These are phyloP conservation scores for Magnusiomyces tetraspermus DNA, from an alignment of 1,139 yeast genomes.

Conservation along the genomic window DNA sequence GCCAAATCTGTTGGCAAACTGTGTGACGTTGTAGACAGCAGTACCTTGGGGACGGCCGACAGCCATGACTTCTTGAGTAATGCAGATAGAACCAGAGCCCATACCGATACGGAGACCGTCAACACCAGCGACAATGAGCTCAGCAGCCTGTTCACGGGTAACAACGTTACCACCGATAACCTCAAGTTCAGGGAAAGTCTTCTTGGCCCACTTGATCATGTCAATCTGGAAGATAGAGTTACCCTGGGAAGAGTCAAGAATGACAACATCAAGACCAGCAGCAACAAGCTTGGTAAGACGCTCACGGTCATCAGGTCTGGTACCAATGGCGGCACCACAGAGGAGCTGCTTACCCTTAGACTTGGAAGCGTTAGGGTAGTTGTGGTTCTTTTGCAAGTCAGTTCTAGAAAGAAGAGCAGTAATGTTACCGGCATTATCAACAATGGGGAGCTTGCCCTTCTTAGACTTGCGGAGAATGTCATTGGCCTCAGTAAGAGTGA, in stretches of 20 bases:
- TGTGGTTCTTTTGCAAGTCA: constrained; percentile 91
- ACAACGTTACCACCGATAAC: constrained; percentile 98
- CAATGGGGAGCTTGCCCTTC: constrained; percentile 95
- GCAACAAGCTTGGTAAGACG: constrained; percentile 79
- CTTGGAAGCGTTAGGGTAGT: constrained; percentile 91
- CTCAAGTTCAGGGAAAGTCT: constrained; percentile 66
- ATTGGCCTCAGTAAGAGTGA: constrained; percentile 78
- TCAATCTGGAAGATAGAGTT: constrained; percentile 90
- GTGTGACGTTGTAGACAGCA: constrained; percentile 80
- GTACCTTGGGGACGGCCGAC: constrained; percentile 99
- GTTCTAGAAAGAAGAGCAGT: constrained; percentile 89
- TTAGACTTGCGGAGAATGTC: constrained; percentile 83
- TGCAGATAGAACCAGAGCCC: constrained; percentile 99
- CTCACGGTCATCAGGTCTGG: constrained; percentile 77
- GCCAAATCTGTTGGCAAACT: constrained; percentile 82
- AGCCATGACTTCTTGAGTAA: constrained; percentile 99
- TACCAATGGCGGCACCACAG: constrained; percentile 98
- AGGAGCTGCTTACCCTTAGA: constrained; percentile 86
- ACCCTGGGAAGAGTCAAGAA: constrained; percentile 95
- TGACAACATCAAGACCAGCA: constrained; percentile 96
- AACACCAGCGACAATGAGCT: constrained; percentile 90
- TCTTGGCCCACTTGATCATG: constrained; percentile 87
- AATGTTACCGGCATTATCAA: constrained; percentile 66
- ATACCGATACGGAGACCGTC: constrained; percentile 98
- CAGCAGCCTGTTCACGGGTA: constrained; percentile 98